A percentile compares a stretch with the other conserved stretches of the same genome.
phyloP scores from a whole-genome alignment of 805 yeast species.

The Kuraishia hungarica region DNA sequence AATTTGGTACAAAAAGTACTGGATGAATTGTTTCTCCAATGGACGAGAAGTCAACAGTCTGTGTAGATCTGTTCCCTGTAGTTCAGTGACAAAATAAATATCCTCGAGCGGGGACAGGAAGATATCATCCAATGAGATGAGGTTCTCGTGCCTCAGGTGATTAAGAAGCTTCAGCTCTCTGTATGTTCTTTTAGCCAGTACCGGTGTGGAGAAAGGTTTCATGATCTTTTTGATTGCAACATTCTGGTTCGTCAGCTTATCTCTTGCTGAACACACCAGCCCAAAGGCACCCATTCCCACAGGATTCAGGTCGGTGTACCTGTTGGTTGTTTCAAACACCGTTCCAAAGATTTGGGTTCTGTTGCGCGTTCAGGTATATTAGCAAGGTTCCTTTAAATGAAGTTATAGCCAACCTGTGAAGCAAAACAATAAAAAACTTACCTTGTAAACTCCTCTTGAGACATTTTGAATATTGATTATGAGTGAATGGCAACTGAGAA shows the following conservation, averaged over 20 bases:
- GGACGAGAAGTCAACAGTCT: slow-evolving; percentile 88
- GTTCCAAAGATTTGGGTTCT: slow-evolving; percentile 94
- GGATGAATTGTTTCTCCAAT: slow-evolving; percentile 91
- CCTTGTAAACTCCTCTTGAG: slow-evolving; percentile 3
- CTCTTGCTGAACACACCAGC: slow-evolving; percentile 91
- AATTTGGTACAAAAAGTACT: slow-evolving; percentile 90
- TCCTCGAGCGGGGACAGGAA: slow-evolving; percentile 93
- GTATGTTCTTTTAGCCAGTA: slow-evolving; percentile 92
- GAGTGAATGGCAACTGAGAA: neutral
- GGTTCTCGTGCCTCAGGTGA: slow-evolving; percentile 89
- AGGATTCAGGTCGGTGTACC: slow-evolving; percentile 89
- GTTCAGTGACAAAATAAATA: slow-evolving; percentile 90
- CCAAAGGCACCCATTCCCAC: slow-evolving; percentile 99
- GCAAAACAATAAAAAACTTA: neutral
- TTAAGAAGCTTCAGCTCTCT: slow-evolving; percentile 90
- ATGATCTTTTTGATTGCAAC: slow-evolving; percentile 97
- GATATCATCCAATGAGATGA: slow-evolving; percentile 87
- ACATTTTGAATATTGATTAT: slow-evolving; percentile 1
- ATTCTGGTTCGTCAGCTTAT: slow-evolving; percentile 80
- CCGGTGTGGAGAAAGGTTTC: slow-evolving; percentile 95
- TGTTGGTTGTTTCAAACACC: slow-evolving; percentile 82
- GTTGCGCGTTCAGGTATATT: no score
- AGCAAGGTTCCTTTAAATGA: neutral
- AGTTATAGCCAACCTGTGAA: no score
- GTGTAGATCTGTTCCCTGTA: slow-evolving; percentile 95